These are phyloP conservation scores for Typha latifolia DNA, from an alignment of 176 grass and related monocot genomes.

Conservation along the genomic window DNA sequence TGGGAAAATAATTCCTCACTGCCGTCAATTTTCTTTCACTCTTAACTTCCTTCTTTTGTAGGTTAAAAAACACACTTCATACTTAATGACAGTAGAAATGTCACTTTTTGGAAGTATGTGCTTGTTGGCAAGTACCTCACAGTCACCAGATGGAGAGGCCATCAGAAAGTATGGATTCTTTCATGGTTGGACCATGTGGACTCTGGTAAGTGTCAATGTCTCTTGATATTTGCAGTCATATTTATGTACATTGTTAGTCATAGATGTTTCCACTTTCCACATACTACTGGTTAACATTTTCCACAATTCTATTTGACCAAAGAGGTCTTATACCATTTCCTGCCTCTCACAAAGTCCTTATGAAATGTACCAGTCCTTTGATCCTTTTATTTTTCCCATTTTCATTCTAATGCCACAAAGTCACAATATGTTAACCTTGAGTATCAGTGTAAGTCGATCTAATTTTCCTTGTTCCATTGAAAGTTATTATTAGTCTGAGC, in stretches of 20 bases:
- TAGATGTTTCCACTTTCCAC: no score
- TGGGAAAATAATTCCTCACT: not conserved
- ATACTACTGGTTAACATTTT: no score
- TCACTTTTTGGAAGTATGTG: slow-evolving; percentile 87
- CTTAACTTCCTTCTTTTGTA: slow-evolving; percentile 18
- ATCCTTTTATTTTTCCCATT: no score
- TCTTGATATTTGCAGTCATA: not conserved
- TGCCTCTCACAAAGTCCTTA: no score
- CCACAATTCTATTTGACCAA: no score
- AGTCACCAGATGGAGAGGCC: slow-evolving; percentile 85
- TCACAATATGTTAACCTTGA: no score
- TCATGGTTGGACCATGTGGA: slow-evolving; percentile 81
- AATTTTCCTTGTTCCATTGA: no score
- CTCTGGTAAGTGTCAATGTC: slow-evolving; percentile 35
- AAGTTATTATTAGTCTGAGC: no score
- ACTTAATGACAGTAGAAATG: slow-evolving; percentile 99
- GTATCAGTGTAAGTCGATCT: no score
- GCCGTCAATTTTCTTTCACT: not conserved
- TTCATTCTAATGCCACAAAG: no score
- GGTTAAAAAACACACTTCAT: slow-evolving; percentile 98
- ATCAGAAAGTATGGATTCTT: slow-evolving; percentile 85
- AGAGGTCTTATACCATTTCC: no score
- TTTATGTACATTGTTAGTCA: not conserved
- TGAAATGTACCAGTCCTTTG: no score
- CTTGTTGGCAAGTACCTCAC: slow-evolving; percentile 65